Percentiles rank a stretch among this genome's conserved stretches.
Conservation (phyloP, 495 filamentous ascomycete genomes). For the Lindgomyces ingoldianus region DNA sequence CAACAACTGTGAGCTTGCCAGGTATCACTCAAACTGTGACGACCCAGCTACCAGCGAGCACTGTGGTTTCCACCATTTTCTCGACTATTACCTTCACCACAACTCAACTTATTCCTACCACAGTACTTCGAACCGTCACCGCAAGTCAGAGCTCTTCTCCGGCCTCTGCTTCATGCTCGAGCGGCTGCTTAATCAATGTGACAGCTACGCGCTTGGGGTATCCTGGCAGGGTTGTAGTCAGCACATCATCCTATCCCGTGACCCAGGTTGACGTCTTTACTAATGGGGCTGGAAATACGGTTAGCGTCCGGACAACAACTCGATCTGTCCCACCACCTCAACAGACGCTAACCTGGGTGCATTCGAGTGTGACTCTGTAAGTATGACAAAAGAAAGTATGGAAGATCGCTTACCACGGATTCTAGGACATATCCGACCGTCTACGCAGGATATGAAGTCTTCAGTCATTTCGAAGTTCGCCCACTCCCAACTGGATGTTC, state of each 20-base stretch:
- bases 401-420: not conserved
- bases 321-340: not conserved
- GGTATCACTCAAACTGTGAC: slow-evolving; percentile 8
- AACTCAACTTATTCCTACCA: slow-evolving; percentile 22
- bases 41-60: slow-evolving; percentile 17
- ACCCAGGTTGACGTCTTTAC: slow-evolving; percentile 22
- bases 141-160: not conserved
- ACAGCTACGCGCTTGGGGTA: slow-evolving; percentile 25
- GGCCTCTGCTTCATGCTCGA: slow-evolving; percentile 21
- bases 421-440: slow-evolving; percentile 29
- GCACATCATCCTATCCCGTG: slow-evolving; percentile 11
- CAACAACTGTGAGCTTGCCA: slow-evolving; percentile 8
- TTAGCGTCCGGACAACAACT: not conserved
- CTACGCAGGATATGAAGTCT: slow-evolving; percentile 27
- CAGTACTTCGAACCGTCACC: slow-evolving; percentile 8
- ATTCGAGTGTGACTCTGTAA: slow-evolving; percentile 15
- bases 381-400: too few species aligned
- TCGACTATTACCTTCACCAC: slow-evolving; percentile 10
- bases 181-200: slow-evolving; percentile 29
- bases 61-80: slow-evolving; percentile 25
- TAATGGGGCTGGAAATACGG: slow-evolving; percentile 7
- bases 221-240: slow-evolving; percentile 25
- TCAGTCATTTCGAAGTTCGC: slow-evolving; percentile 20
- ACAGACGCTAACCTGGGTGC: slow-evolving; percentile 28
- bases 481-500: slow-evolving; percentile 17